Evolutionary conservation across 768 basidiomycete genomes (phyloP).

Genomic region (Guyanaporus albipodus): DNA sequence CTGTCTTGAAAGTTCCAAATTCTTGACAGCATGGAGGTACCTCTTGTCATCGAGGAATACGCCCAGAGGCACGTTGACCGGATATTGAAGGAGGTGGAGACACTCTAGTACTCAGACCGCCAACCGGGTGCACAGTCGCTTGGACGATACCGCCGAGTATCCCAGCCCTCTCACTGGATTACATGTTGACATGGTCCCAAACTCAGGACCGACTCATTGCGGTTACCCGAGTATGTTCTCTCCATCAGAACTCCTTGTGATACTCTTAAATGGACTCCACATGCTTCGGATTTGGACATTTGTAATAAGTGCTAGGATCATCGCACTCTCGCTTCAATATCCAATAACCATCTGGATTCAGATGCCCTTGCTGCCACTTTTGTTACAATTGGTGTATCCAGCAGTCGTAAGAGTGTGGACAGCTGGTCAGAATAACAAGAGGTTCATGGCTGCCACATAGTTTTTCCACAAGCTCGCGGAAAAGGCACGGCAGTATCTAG

Average conservation of each 20-base stretch:
- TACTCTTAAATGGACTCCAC: slow-evolving; percentile 2
- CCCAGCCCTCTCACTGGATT: slow-evolving; percentile 3
- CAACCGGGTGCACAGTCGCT: slow-evolving; percentile 7
- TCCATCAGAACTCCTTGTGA: background rate
- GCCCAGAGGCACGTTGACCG: slow-evolving; percentile 13
- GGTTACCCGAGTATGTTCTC: slow-evolving; percentile 3
- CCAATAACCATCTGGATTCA: slow-evolving; percentile 11
- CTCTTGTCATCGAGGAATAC: slow-evolving; percentile 9
- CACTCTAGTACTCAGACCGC: slow-evolving; percentile 12
- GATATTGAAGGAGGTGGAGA: slow-evolving; percentile 8
- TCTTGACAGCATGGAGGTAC: slow-evolving; percentile 8
- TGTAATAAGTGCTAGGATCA: background rate
- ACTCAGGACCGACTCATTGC: background rate
- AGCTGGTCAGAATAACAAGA: slow-evolving; percentile 16
- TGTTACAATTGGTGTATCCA: slow-evolving; percentile 13
- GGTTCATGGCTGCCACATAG: slow-evolving; percentile 15
- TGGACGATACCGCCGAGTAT: background rate
- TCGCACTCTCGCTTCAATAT: slow-evolving; percentile 11
- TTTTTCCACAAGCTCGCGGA: slow-evolving; percentile 11
- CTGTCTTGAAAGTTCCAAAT: too few relatives aligned
- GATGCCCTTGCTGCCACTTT: slow-evolving; percentile 9
- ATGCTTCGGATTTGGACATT: slow-evolving; percentile 5
- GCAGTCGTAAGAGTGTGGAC: slow-evolving; percentile 15
- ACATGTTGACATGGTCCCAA: slow-evolving; percentile 1
- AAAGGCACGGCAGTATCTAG: background rate